Conservation (phyloP, 169 alveolate genomes). For the Cryptosporidium viatorum region DNA sequence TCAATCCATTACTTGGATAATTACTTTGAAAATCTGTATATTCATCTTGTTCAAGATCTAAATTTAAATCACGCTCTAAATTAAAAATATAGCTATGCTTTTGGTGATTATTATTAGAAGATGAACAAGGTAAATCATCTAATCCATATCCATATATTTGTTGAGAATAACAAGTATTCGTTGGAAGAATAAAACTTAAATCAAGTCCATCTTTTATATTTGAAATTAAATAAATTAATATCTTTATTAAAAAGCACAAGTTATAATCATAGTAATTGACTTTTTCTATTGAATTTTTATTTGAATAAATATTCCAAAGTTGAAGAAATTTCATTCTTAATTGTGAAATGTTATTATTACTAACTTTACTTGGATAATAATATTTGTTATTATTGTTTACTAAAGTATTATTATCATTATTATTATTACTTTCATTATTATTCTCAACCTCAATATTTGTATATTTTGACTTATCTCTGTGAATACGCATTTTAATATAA, state of each 20-base stretch:
- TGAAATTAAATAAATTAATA: constrained; percentile 13
- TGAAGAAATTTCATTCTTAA: constrained; percentile 54
- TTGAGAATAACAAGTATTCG: background rate
- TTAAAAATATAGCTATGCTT: background rate
- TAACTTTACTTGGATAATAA: background rate
- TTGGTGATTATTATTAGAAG: background rate
- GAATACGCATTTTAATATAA: constrained; percentile 14
- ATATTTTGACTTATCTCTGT: constrained; percentile 49
- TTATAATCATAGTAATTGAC: constrained; percentile 37
- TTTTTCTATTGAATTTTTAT: constrained; percentile 28
- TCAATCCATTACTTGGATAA: background rate
- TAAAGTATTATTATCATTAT: background rate
- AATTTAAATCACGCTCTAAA: background rate
- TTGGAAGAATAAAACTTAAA: background rate
- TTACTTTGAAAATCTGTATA: background rate
- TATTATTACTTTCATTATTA: background rate
- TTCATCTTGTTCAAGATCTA: background rate
- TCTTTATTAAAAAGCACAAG: background rate
- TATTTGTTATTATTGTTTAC: background rate
- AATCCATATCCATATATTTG: background rate
- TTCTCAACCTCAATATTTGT: background rate
- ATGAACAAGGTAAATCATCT: background rate
- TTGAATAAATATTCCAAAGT: constrained; percentile 66
- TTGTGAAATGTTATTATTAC: constrained; percentile 20
- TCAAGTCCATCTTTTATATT: constrained; percentile 6